phyloP scores from a whole-genome alignment of 306 rosid genomes.

The Vigna mungo region DNA sequence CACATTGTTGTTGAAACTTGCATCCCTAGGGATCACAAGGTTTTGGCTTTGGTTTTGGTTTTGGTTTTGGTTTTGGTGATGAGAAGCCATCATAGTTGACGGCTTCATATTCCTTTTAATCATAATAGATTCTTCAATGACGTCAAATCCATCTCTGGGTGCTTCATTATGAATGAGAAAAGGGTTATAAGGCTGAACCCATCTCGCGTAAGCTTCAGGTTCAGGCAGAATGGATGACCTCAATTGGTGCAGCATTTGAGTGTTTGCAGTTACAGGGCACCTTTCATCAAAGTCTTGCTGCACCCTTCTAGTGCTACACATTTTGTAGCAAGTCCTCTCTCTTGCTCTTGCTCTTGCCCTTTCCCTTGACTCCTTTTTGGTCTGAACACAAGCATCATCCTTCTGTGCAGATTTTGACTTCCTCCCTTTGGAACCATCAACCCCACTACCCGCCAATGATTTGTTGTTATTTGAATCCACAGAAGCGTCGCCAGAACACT shows the following conservation, averaged over 20 bases:
- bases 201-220: constrained; percentile 39
- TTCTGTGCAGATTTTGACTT: constrained; percentile 47
- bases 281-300: constrained; percentile 33
- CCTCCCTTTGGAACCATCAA: constrained; percentile 34
- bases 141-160: constrained; percentile 35
- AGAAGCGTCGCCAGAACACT: constrained; percentile 26
- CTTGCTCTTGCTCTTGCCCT: constrained; percentile 86
- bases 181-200: constrained; percentile 47
- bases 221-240: constrained; percentile 40
- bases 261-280: constrained; percentile 32
- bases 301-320: constrained; percentile 32
- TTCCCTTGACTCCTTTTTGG: constrained; percentile 61
- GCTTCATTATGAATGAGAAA: constrained; percentile 6
- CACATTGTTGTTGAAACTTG: constrained; percentile 42
- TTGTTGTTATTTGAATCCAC: constrained; percentile 44
- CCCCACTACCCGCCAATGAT: constrained; percentile 13
- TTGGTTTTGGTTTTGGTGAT: constrained; percentile 37
- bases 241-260: constrained; percentile 51
- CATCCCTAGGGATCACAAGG: constrained; percentile 55
- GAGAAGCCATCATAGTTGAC: constrained; percentile 29
- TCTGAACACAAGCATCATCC: constrained; percentile 31
- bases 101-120: constrained; percentile 54
- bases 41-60: constrained; percentile 52
- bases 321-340: constrained; percentile 73
- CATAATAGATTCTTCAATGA: constrained; percentile 53